Conservation (phyloP, 1,284 basidiomycete species). For the Ustanciosporium gigantosporum region DNA sequence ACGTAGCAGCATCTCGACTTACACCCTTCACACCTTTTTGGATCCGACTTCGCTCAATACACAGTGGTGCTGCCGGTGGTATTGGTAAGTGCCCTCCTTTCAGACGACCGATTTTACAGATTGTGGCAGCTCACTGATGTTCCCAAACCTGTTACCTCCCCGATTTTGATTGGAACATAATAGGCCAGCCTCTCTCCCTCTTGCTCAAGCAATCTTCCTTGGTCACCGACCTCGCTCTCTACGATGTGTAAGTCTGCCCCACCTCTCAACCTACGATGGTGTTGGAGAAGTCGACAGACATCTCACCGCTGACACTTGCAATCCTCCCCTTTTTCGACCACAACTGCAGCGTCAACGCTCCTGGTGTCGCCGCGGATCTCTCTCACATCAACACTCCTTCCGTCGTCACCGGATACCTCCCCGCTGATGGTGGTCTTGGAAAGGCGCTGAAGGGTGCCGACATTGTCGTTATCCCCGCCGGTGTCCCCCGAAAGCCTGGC, state of each 20-base stretch:
- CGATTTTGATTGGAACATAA: background rate
- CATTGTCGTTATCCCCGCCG: slow-evolving; percentile 92
- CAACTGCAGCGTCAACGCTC: slow-evolving; percentile 66
- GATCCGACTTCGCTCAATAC: background rate
- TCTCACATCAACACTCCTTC: slow-evolving; percentile 74
- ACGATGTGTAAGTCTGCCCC: slow-evolving; percentile 83
- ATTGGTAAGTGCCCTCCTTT: slow-evolving; percentile 39
- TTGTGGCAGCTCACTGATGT: background rate
- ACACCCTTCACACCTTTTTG: background rate
- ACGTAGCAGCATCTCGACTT: background rate
- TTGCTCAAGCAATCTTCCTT: slow-evolving; percentile 83
- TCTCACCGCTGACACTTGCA: background rate
- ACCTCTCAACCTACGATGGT: background rate
- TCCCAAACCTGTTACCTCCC: background rate
- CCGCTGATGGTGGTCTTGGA: slow-evolving; percentile 74
- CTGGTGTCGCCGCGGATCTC: slow-evolving; percentile 92
- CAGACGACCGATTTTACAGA: background rate
- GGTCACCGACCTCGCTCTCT: slow-evolving; percentile 76
- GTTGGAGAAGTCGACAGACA: background rate
- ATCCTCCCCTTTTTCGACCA: background rate
- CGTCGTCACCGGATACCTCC: slow-evolving; percentile 61
- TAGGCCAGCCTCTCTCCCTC: slow-evolving; percentile 85
- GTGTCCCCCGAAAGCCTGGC: slow-evolving; percentile 83
- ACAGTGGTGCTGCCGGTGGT: slow-evolving; percentile 56
- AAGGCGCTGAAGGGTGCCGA: slow-evolving; percentile 83